These are phyloP conservation scores for Suillus placidus DNA, from an alignment of 768 basidiomycete genomes.

Conservation along the genomic window DNA sequence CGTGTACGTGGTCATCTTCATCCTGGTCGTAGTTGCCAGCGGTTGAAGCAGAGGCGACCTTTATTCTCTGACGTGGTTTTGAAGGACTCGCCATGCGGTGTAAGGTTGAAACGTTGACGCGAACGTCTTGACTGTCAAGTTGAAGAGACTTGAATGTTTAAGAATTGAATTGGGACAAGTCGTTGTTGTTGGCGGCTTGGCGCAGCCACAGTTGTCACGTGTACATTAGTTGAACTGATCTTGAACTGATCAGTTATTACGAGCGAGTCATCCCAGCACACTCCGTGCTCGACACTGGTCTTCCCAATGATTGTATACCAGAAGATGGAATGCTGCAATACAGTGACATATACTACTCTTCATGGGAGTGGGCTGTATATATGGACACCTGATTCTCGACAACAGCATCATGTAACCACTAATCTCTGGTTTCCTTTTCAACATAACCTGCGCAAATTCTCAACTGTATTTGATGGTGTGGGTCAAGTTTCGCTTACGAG, in stretches of 20 bases:
- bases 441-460: background rate
- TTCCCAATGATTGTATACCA: too few relatives aligned
- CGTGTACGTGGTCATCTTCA: constrained; percentile 56
- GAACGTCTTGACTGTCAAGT: background rate
- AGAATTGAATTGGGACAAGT: too few relatives aligned
- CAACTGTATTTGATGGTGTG: background rate
- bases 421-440: background rate
- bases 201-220: background rate
- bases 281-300: too few relatives aligned
- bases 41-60: constrained; percentile 18
- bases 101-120: background rate
- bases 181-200: background rate
- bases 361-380: too few relatives aligned
- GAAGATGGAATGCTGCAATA: too few relatives aligned
- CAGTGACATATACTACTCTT: too few relatives aligned
- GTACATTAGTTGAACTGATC: too few relatives aligned
- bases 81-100: constrained; percentile 35
- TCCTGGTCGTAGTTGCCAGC: constrained; percentile 36
- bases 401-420: background rate
- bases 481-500: background rate
- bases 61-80: constrained; percentile 35
- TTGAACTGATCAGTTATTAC: too few relatives aligned
- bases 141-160: background rate
- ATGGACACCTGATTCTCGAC: background rate
- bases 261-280: too few relatives aligned